Base-by-base conservation (phyloP, 2,329 filamentous ascomycete genomes). In the Hymenoscyphus infarciens region DNA sequence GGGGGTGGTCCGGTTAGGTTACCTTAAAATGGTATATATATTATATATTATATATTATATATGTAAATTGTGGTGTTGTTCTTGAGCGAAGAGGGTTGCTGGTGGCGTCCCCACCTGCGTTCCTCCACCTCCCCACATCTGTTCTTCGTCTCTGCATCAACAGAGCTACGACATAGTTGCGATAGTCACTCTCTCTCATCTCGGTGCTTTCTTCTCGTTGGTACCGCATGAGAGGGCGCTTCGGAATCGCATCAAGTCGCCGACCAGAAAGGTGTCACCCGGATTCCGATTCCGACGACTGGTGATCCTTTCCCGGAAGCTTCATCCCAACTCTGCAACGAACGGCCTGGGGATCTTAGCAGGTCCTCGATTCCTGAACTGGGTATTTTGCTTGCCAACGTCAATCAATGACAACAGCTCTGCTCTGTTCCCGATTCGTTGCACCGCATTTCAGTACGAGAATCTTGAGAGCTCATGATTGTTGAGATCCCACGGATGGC, bases 21-120 rank as follows among this genome's bases (percentile, higher is more conserved):
- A 49, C 2, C n/a, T 10, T 49, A 22, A 19, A 25, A 10, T n/a
- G 42, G 3, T 25, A 22, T 4, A 3, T 49, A 25, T 49, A 49
- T n/a, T 49, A 49, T 49, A 49, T n/a, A 49, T 8, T 49, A 25
- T 49, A 25, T 49, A 49, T n/a, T 49, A 49, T 49, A 49, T n/a
- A 49, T 3, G 25, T 3, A 27, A 49, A 49, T 15, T 22, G n/a
- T 49, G 42, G 42, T 49, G 42, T 49, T 49, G 42, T 49, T 35
- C 42, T 49, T 19, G 29, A 31, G 29, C 29, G 7, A 31, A 31
- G 29, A 31, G 29, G 29, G 2, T 31, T 11, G 2, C 33, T 11
- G 33, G 33, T 35, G 33, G 33, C 33, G 33, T 35, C 33, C 33
- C 29, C 7, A 31, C 29, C 7, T 31, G 29, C 5, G 29, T 6